Percentiles rank a stretch among this genome's conserved stretches.
Evolutionary conservation across 164 flowering plant species (phyloP).

Genomic region (Sextonia rubra): DNA sequence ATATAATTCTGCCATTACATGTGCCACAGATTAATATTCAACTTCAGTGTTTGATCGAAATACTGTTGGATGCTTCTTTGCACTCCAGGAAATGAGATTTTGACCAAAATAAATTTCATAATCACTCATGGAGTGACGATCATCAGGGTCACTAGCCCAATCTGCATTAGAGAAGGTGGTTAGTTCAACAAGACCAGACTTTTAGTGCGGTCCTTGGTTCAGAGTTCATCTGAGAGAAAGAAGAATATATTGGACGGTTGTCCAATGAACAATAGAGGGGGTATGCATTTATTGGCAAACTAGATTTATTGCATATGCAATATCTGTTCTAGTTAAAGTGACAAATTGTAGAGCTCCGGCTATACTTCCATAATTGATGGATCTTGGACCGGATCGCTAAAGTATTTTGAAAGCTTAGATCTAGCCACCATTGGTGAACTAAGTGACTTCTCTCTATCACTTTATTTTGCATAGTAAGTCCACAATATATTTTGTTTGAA

Average conservation of each 20-base stretch:
- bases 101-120: not conserved
- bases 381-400: not conserved
- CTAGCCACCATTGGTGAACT: not conserved
- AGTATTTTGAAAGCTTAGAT: not conserved
- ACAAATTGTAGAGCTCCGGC: conserved; percentile 1
- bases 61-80: not conserved
- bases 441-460: not conserved
- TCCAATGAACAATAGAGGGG: not conserved
- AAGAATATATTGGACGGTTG: not conserved
- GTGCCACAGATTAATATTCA: not conserved
- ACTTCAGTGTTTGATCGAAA: not conserved
- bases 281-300: not conserved
- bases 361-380: not conserved
- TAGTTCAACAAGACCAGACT: not conserved
- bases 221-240: not conserved
- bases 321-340: no score
- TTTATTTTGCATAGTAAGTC: not conserved
- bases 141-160: no score
- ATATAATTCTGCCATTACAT: not conserved
- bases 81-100: no score
- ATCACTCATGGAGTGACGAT: no score
- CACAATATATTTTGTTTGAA: not conserved
- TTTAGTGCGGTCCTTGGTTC: not conserved
- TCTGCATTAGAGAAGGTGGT: no score
- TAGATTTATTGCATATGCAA: not conserved